Conservation (phyloP, 768 basidiomycete genomes). For the Psilocybe azurescens region DNA sequence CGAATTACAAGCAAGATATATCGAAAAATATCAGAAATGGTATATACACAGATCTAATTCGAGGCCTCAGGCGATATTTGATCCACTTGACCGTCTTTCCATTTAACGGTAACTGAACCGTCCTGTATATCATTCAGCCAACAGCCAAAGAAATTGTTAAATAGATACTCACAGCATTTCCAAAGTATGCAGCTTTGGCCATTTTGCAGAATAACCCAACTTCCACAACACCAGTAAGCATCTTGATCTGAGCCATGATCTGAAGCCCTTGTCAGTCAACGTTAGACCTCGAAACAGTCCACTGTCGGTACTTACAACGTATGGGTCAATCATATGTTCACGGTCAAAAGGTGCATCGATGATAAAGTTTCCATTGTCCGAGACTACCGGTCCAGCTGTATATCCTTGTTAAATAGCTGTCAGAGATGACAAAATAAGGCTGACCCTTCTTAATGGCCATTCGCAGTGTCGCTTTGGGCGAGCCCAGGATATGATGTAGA, state of each 20-base stretch:
- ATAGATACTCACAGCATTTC: slow-evolving; percentile 64
- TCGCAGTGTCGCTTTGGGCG: slow-evolving; percentile 76
- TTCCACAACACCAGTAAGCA: slow-evolving; percentile 98
- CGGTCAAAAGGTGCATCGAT: slow-evolving; percentile 93
- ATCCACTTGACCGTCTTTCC: slow-evolving; percentile 20
- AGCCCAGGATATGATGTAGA: slow-evolving; percentile 62
- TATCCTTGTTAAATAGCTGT: neutral
- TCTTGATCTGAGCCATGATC: slow-evolving; percentile 84
- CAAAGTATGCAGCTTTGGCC: slow-evolving; percentile 97
- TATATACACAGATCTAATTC: slow-evolving; percentile 3
- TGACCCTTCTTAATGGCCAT: slow-evolving; percentile 87
- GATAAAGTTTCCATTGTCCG: slow-evolving; percentile 97
- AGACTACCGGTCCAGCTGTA: slow-evolving; percentile 91
- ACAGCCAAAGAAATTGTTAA: neutral
- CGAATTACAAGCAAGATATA: slow-evolving; percentile 10
- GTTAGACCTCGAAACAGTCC: neutral
- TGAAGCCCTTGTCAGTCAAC: slow-evolving; percentile 32
- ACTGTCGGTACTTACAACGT: slow-evolving; percentile 44
- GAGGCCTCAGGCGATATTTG: slow-evolving; percentile 13
- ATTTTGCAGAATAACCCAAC: slow-evolving; percentile 96
- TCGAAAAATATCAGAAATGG: neutral
- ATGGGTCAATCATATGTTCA: slow-evolving; percentile 71
- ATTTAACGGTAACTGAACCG: slow-evolving; percentile 15
- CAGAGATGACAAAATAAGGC: neutral
- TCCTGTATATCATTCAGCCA: slow-evolving; percentile 6